Conservation (phyloP, 495 filamentous ascomycete species). For the Rostrohypoxylon terebratum region DNA sequence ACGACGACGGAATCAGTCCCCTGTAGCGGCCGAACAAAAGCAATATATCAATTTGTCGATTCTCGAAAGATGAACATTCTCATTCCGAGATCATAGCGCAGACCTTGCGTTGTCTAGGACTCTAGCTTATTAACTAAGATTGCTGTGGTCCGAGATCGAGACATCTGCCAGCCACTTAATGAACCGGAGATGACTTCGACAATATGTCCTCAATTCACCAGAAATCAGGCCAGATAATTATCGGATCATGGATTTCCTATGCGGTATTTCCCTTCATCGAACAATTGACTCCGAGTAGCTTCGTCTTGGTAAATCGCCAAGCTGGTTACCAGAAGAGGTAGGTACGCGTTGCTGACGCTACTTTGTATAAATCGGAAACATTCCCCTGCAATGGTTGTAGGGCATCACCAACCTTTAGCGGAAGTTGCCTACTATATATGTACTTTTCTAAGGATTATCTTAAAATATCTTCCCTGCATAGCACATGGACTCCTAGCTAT, state of each 20-base stretch:
- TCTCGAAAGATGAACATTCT: not conserved
- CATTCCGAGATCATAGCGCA: slow-evolving; percentile 6
- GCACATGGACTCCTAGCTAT: slow-evolving; percentile 27
- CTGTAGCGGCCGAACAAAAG: not conserved
- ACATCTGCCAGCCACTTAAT: slow-evolving; percentile 39
- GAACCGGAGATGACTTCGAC: slow-evolving; percentile 28
- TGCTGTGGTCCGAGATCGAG: slow-evolving; percentile 11
- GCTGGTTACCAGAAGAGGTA: slow-evolving; percentile 5
- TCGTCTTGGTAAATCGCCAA: slow-evolving; percentile 7
- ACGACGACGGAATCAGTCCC: slow-evolving; percentile 12
- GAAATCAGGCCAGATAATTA: not conserved
- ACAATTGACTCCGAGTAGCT: slow-evolving; percentile 12
- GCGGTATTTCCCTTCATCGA: not conserved
- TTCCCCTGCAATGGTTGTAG: not conserved
- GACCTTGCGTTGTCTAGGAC: slow-evolving; percentile 32
- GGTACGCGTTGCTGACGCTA: slow-evolving; percentile 9
- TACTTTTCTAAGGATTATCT: slow-evolving; percentile 11
- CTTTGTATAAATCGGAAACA: slow-evolving; percentile 18
- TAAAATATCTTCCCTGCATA: slow-evolving; percentile 37
- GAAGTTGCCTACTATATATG: not conserved
- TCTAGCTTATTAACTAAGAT: slow-evolving; percentile 15
- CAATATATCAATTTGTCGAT: slow-evolving; percentile 13
- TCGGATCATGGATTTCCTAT: not conserved
- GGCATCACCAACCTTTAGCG: not conserved
- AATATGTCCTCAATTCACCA: not conserved